phyloP scores from a whole-genome alignment of 345 rosid genomes.

The Linum lewisii region DNA sequence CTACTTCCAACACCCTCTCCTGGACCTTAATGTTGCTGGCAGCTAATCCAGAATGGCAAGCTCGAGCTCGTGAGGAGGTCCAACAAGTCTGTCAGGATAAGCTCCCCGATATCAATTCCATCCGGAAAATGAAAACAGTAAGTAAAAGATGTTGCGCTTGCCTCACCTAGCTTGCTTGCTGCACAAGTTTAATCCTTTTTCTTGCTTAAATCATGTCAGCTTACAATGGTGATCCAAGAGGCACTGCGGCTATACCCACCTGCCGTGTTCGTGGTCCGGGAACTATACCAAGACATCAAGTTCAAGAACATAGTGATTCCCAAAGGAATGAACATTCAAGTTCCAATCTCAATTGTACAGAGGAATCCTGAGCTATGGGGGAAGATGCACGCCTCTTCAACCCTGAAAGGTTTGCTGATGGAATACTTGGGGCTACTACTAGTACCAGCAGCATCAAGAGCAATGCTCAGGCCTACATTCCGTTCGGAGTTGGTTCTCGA shows the following conservation, averaged over 20 bases:
- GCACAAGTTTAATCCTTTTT: background rate
- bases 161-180: background rate
- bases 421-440: background rate
- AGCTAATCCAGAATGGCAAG: constrained; percentile 22
- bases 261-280: background rate
- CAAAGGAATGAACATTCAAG: constrained; percentile 17
- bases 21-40: constrained; percentile 24
- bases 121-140: constrained; percentile 24
- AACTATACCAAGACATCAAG: constrained; percentile 17
- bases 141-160: background rate
- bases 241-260: constrained; percentile 8
- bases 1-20: constrained; percentile 15
- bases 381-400: constrained; percentile 12
- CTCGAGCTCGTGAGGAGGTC: constrained; percentile 14
- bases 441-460: background rate
- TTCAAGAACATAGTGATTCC: constrained; percentile 18
- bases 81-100: constrained; percentile 12
- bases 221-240: constrained; percentile 12
- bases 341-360: constrained; percentile 13
- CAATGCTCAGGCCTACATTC: constrained; percentile 1
- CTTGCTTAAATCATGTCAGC: constrained; percentile 9
- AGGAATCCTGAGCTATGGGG: constrained; percentile 22
- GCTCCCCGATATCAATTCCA: constrained; percentile 18
- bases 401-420: constrained; percentile 2
- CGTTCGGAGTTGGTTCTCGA: constrained; percentile 1